These are phyloP conservation scores for Citrullus mucosospermus DNA, from an alignment of 306 rosid genomes.

Conservation along the genomic window DNA sequence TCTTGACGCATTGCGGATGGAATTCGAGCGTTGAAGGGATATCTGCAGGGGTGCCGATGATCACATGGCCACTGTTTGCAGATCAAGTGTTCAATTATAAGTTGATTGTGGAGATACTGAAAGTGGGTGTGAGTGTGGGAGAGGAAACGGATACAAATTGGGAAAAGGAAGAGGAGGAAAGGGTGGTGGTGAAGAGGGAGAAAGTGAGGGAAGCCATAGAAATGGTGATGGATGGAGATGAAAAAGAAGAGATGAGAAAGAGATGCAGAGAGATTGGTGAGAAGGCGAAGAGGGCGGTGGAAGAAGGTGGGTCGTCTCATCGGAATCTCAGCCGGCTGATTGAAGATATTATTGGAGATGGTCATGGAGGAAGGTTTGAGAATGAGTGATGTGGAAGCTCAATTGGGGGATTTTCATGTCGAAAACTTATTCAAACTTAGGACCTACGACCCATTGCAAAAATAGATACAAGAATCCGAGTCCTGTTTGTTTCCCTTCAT, in stretches of 20 bases:
- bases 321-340: constrained; percentile 20
- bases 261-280: constrained; percentile 20
- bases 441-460: too few relatives aligned
- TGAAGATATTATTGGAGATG: constrained; percentile 19
- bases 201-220: constrained; percentile 22
- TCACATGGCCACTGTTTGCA: constrained; percentile 47
- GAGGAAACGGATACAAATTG: constrained; percentile 15
- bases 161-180: constrained; percentile 30
- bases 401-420: neutral
- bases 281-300: constrained; percentile 29
- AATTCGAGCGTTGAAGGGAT: constrained; percentile 46
- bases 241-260: constrained; percentile 24
- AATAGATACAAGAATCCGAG: too few relatives aligned
- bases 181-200: constrained; percentile 32
- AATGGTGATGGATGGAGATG: constrained; percentile 27
- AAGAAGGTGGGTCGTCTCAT: constrained; percentile 55
- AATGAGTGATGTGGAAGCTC: neutral
- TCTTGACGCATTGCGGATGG: constrained; percentile 59
- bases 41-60: constrained; percentile 36
- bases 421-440: too few relatives aligned
- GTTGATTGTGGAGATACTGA: constrained; percentile 25
- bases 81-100: constrained; percentile 44
- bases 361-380: neutral
- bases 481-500: too few relatives aligned
- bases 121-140: constrained; percentile 28